Evolutionary conservation across 2,329 filamentous ascomycete species (phyloP).

Genomic region (Botryotinia globosa): DNA sequence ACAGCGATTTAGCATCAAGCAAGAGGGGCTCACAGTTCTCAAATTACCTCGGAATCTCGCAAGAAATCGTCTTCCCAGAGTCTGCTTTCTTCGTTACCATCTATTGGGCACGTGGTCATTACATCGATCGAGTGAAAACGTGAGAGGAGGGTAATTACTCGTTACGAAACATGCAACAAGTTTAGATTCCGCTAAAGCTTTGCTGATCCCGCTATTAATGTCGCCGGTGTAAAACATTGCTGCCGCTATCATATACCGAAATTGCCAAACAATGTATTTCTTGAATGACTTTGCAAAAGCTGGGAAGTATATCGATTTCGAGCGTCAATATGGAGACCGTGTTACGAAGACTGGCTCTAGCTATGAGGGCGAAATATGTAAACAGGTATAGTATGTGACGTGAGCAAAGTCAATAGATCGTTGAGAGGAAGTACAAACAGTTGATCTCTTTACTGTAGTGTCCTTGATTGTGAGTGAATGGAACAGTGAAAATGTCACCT

Average conservation of each 20-base stretch:
- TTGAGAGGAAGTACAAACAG: not conserved
- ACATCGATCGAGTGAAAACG: not conserved
- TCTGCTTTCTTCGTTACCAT: constrained; percentile 65
- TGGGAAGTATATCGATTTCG: not conserved
- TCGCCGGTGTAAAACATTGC: constrained; percentile 79
- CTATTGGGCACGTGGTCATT: constrained; percentile 44
- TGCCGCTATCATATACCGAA: not conserved
- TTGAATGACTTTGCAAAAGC: not conserved
- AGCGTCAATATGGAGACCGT: not conserved
- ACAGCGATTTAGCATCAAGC: constrained; percentile 16
- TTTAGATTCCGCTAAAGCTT: constrained; percentile 72
- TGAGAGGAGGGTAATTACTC: constrained; percentile 47
- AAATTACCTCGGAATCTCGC: constrained; percentile 52
- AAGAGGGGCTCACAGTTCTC: not conserved
- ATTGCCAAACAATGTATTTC: not conserved
- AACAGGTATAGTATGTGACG: not conserved
- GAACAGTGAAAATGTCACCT: not conserved
- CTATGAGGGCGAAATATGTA: not conserved
- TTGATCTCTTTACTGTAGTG: not conserved
- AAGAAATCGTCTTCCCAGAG: constrained; percentile 72
- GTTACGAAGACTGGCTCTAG: not conserved
- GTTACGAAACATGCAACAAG: constrained; percentile 82
- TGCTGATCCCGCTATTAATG: constrained; percentile 75
- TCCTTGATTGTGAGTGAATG: not conserved
- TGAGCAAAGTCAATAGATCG: not conserved